A percentile compares a stretch with the other conserved stretches of the same genome.
Conservation (phyloP, 2,329 filamentous ascomycete genomes). For the Pleomassaria siparia region DNA sequence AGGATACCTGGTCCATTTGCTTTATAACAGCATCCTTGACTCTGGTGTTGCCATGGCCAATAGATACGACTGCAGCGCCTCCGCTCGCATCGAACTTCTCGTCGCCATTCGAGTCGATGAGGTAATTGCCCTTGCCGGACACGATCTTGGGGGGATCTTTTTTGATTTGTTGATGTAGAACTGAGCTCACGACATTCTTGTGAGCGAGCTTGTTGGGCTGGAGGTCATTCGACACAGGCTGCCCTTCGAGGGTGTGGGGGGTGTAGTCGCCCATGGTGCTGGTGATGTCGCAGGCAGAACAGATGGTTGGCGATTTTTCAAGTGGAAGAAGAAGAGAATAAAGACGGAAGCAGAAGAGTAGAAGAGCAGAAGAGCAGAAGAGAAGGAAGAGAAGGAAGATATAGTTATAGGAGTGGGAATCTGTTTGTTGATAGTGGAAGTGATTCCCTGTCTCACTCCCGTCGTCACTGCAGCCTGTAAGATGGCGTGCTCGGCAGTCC, state of each 20-base stretch:
- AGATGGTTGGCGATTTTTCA: too few species aligned
- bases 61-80: slow-evolving; percentile 70
- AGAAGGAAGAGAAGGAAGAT: too few species aligned
- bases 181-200: not conserved
- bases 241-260: not conserved
- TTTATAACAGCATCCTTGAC: slow-evolving; percentile 60
- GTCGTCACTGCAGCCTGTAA: too few species aligned
- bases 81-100: slow-evolving; percentile 68
- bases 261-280: not conserved
- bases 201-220: not conserved
- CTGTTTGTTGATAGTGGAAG: too few species aligned
- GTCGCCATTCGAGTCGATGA: not conserved
- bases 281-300: too few species aligned
- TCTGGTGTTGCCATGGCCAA: slow-evolving; percentile 66
- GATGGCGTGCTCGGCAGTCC: not conserved
- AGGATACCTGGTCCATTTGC: slow-evolving; percentile 62
- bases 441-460: too few species aligned
- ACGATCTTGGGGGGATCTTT: not conserved
- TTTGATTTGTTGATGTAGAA: slow-evolving; percentile 1
- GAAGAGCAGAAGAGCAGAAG: too few species aligned
- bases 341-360: too few species aligned
- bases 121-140: not conserved
- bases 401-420: too few species aligned
- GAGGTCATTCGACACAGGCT: not conserved
- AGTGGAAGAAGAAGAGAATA: too few species aligned